Base-by-base conservation (phyloP, 2,329 filamentous ascomycete species). In the Purpureocillium lavendulum region DNA sequence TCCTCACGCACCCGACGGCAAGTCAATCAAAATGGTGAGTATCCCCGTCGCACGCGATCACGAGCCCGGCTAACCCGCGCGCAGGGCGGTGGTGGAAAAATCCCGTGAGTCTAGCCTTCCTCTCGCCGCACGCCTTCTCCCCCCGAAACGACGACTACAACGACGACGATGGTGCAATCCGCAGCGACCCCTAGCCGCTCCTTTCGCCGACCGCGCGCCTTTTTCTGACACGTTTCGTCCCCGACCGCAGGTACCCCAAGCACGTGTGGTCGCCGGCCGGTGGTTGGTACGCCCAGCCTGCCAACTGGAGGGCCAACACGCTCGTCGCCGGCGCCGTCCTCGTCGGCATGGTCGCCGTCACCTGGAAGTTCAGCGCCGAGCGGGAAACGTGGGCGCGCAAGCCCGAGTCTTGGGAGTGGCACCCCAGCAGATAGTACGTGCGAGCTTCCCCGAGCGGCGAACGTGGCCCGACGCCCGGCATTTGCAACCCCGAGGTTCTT, bases 201-300 rank as follows among this genome's bases (percentile, higher is more conserved):
- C 21, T 26, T 6, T 26, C 21, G 5, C 21, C 21, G 21, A 26
- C 5, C 21, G 6, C 21, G 21, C 21, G 21, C 21, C 5, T 5
- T 26, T 10, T 10, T 26, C 21, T 26, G 6, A 6, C 7, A 30
- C 29, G 12, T 12, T 6, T 7, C 29, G 29, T 30, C 29, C 21
- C 21, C 10, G 21, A 30, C 6, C 31, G 35, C 55, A 94, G 87
- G 59, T 95, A 95, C 69, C 89, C 88, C 64, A 96, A 95, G 75
- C 90, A 98, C 75, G 87, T 98, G 75, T 98, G 92, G 92, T 97
- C 92, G 58, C 92, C 92, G 46, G 75, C 90, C 49, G 92, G 92
- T 75, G 92, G 92, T 67, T 98, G 92, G 92, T 98, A 98, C 67
- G 71, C 83, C 40, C 90, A 94, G 63, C 92, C 92, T 39, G 73